Conservation (phyloP, 257 asterid species). For the Solanum acaule region DNA sequence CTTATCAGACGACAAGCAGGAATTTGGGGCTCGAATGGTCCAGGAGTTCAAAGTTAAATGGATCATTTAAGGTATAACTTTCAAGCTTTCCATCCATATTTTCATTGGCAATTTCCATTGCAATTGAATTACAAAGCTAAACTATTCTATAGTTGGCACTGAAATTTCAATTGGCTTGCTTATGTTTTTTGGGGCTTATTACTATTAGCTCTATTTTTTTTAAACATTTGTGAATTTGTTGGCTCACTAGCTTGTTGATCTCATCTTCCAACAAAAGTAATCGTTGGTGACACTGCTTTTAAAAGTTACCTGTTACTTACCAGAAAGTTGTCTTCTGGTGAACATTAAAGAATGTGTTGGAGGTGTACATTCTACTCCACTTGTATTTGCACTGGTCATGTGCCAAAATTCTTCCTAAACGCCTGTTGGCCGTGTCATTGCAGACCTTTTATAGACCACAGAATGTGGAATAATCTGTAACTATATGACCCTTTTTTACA, state of each 20-base stretch:
- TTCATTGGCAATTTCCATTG: background rate
- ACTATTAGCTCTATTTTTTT: background rate
- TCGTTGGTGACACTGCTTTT: background rate
- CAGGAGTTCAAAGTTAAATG: conserved; percentile 54
- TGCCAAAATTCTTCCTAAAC: background rate
- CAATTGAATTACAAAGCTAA: background rate
- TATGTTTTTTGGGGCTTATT: background rate
- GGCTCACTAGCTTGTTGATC: background rate
- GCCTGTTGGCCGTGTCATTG: background rate
- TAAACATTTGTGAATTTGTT: background rate
- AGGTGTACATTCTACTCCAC: background rate
- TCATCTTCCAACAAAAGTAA: background rate
- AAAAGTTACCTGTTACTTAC: background rate
- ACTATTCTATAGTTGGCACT: background rate
- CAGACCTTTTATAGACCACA: background rate
- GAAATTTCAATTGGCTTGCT: background rate
- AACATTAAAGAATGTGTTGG: background rate
- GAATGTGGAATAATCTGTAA: background rate
- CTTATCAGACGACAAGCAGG: conserved; percentile 71
- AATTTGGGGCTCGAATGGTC: conserved; percentile 89
- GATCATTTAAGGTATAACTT: conserved; percentile 71
- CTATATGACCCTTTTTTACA: background rate
- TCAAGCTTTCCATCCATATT: background rate
- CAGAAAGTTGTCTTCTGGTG: background rate
- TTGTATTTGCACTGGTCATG: background rate